These are phyloP conservation scores for Halophytophthora polymorphica DNA, from an alignment of 352 stramenopile species.

Conservation along the genomic window DNA sequence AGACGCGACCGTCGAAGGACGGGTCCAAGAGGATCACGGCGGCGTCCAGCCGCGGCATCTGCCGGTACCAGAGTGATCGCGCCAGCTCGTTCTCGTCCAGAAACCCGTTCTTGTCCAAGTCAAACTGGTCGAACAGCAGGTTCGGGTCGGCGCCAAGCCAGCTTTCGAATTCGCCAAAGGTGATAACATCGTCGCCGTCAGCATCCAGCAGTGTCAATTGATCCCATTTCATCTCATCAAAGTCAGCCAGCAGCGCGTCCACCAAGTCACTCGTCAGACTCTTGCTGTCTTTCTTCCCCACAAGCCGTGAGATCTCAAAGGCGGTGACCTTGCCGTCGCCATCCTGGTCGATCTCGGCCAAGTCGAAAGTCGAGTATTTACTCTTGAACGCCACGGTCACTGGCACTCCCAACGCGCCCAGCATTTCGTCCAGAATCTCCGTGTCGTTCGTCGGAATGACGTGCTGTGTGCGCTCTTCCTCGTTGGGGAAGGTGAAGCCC, in stretches of 20 bases:
- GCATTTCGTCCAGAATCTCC: slow-evolving; percentile 55
- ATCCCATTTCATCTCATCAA: slow-evolving; percentile 55
- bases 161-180: slow-evolving; percentile 57
- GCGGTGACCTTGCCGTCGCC: slow-evolving; percentile 70
- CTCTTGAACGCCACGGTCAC: slow-evolving; percentile 46
- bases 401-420: slow-evolving; percentile 64
- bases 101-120: slow-evolving; percentile 83
- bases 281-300: slow-evolving; percentile 22
- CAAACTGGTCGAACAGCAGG: slow-evolving; percentile 80
- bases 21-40: slow-evolving; percentile 74
- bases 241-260: slow-evolving; percentile 41
- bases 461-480: slow-evolving; percentile 36
- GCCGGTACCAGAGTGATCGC: slow-evolving; percentile 57
- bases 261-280: slow-evolving; percentile 44
- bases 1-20: slow-evolving; percentile 78
- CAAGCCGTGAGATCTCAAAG: slow-evolving; percentile 43
- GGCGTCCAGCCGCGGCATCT: slow-evolving; percentile 65
- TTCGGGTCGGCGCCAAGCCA: slow-evolving; percentile 75
- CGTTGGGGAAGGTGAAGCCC: slow-evolving; percentile 48
- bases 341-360: slow-evolving; percentile 66
- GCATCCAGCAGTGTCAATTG: slow-evolving; percentile 53
- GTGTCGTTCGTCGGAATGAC: slow-evolving; percentile 54
- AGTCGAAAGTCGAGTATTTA: slow-evolving; percentile 73
- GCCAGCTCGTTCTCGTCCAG: slow-evolving; percentile 83
- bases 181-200: slow-evolving; percentile 54